Conservation (phyloP, 108 stramenopile genomes). For the Pseudonitzschia delicatissima region DNA sequence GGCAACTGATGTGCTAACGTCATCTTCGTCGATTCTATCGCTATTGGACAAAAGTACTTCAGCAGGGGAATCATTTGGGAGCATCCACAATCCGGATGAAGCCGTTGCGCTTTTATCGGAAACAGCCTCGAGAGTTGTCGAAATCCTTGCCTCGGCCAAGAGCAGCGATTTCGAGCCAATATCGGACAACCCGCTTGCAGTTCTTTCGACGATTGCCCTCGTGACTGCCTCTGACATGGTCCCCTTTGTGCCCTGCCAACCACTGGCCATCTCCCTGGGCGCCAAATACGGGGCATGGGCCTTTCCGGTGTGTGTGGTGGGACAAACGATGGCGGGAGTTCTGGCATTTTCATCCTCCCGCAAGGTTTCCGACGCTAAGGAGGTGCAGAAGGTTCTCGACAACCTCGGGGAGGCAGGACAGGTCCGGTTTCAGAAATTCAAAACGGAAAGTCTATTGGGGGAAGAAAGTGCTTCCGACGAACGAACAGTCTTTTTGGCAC, state of each 20-base stretch:
- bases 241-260: slow-evolving; percentile 31
- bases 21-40: too few relatives aligned
- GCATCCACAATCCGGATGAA: too few relatives aligned
- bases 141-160: too few relatives aligned
- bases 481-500: slow-evolving; percentile 14
- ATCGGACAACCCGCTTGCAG: neutral
- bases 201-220: slow-evolving; percentile 1
- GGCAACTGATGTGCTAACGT: too few relatives aligned
- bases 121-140: too few relatives aligned
- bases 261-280: slow-evolving; percentile 23
- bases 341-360: slow-evolving; percentile 16
- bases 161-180: too few relatives aligned
- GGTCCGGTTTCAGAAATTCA: neutral
- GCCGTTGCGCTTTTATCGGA: too few relatives aligned
- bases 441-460: neutral
- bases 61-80: too few relatives aligned
- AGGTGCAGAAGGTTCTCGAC: neutral
- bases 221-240: slow-evolving; percentile 27
- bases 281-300: neutral
- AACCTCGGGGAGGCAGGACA: neutral
- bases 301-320: slow-evolving; percentile 13
- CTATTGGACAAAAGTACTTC: too few relatives aligned
- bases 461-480: neutral
- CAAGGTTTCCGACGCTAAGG: slow-evolving; percentile 3
- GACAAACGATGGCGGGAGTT: slow-evolving; percentile 24